Base-by-base conservation (phyloP, 495 filamentous ascomycete genomes). In the Schizothecium vesticola region DNA sequence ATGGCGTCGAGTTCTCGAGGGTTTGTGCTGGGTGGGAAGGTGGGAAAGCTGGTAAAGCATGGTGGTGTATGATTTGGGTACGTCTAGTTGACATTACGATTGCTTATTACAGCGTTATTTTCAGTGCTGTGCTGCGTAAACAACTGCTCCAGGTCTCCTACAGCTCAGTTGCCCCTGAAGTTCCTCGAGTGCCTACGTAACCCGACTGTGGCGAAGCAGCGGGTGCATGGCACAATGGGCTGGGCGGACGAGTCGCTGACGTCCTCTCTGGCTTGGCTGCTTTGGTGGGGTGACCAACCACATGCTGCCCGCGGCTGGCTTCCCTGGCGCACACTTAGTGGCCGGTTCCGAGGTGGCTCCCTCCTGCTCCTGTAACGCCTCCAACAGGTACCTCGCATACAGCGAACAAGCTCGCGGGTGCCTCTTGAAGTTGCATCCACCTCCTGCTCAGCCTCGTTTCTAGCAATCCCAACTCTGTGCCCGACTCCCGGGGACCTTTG, bases 391-490 rank as follows among this genome's bases (percentile, higher is more conserved):
- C 43, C 43, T 51, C 43, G 43, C 43, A 51, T 51, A 51, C 16
- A n/a, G 16, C 43, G 43, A 51, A 19, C 16, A 51, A 51, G 16
- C n/a, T 51, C 43, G 12, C 43, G 43, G 43, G 43, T 51, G 43
- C 43, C 43, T 51, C 43, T 51, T 51, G 16, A n/a, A 51, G 43
- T n/a, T n/a, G 26, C 56, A 51, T 61, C 65, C 60, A 51, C 33
- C 25, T 59, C 43, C 59, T 43, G 59, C 66, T 67, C 66, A 67
- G 66, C 66, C 66, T 67, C 59, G 66, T 67, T 36, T 59, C 66
- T 16, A 51, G 62, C 19, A n/a, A 23, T 3, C 36, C 56, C 13
- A 56, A 26, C 12, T 7, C 64, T 33, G 29, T 56, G 28, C 26
- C 64, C 59, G 64, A 66, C 56, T 66, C 23, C 21, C 43, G 9